Base-by-base conservation (phyloP, 2,329 filamentous ascomycete species). In the Tolypocladium ophioglossoides region DNA sequence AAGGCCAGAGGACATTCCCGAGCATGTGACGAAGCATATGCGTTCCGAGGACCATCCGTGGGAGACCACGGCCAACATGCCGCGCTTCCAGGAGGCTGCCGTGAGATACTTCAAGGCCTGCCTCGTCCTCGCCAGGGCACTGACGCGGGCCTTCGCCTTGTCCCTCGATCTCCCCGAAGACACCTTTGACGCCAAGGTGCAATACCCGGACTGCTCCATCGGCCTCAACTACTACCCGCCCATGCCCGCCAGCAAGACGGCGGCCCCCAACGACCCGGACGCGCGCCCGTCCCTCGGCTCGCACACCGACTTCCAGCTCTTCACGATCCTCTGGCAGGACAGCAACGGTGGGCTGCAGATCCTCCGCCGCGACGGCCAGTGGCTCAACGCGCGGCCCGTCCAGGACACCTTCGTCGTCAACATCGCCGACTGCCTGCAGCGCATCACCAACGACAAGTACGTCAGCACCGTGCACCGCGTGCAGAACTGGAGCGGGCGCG, bases 91-190 rank as follows among this genome's bases (percentile, higher is more conserved):
- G 57, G 58, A 71, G 0, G 72, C 74, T 18, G 66, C 74, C 3
- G 59, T 79, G 10, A 58, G 59, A 1, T 80, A 82, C 60, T 81
- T 76, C 70, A 62, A 67, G 22, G 64, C 70, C 8, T 77, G 76
- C 39, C 68, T 84, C 12, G 67, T 59, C 0, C 68, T 84, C 1
- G 75, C 79, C 1, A 71, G 81, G 24, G 72, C 70, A 38, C 63
- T 84, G 35, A 73, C 79, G 2, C 68, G 70, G 5, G 66, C 74
- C 8, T 82, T 85, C 59, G 80, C 81, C 0, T 68, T 85, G 3
- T 75, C 75, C 5, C 69, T 84, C 2, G 72, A 74, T 12, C 67
- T 84, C 4, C 70, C 74, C 0, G 80, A 84, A 59, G 61, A 73
- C 37, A 77, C 78, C 53, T 83, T 84, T 61, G 79, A 83, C 56